A percentile compares a stretch with the other conserved stretches of the same genome.
phyloP scores from a whole-genome alignment of 2,329 filamentous ascomycete genomes.

The Fusarium falciforme region DNA sequence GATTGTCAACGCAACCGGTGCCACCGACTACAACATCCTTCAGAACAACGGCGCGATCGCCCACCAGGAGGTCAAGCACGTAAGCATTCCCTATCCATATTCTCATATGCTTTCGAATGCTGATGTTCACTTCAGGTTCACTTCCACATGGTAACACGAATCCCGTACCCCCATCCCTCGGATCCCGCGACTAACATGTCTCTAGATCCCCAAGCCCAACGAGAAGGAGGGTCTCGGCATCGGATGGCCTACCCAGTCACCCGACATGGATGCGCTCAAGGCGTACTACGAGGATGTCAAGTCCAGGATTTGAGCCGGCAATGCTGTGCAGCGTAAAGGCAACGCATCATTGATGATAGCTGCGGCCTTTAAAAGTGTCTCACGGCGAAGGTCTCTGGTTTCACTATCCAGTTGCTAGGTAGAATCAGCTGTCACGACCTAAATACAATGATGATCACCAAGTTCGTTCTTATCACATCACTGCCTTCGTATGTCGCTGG shows the following conservation, averaged over 20 bases:
- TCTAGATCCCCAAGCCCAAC: constrained; percentile 92
- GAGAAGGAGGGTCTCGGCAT: constrained; percentile 82
- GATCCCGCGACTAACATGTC: constrained; percentile 4
- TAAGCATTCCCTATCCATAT: constrained; percentile 57
- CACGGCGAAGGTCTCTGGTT: constrained; percentile 27
- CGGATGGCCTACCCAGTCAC: constrained; percentile 79
- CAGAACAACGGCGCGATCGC: constrained; percentile 96
- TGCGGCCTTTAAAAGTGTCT: constrained; percentile 10
- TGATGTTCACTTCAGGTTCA: constrained; percentile 71
- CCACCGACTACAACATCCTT: constrained; percentile 88
- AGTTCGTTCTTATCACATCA: not conserved
- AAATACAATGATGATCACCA: constrained; percentile 19
- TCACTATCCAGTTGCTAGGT: constrained; percentile 24
- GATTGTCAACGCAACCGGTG: constrained; percentile 80
- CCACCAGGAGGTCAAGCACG: constrained; percentile 93
- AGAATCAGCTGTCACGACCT: constrained; percentile 3
- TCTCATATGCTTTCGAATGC: not conserved
- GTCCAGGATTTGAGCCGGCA: constrained; percentile 77
- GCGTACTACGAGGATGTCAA: constrained; percentile 85
- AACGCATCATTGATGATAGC: not conserved
- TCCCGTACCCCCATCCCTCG: not conserved
- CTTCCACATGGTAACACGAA: constrained; percentile 81
- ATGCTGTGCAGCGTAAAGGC: not conserved
- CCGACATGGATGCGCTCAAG: constrained; percentile 87
- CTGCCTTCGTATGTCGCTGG: not conserved